Percentiles rank a stretch among this genome's conserved stretches.
phyloP scores from a whole-genome alignment of 1,284 basidiomycete species.

The Athelia psychrophila region DNA sequence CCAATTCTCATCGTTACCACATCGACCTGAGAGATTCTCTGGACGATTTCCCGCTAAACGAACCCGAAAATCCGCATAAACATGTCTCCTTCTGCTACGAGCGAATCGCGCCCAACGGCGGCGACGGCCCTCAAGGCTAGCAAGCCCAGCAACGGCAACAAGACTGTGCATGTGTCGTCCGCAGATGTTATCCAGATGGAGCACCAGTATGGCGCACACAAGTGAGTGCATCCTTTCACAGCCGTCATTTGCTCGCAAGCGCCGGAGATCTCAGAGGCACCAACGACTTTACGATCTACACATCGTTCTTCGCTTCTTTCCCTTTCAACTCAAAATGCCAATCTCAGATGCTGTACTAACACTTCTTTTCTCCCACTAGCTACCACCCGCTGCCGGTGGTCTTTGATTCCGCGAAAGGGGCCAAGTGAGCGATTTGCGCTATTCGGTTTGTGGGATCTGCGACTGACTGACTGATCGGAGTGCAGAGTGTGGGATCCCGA shows the following conservation, averaged over 20 bases:
- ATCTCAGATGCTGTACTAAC: constrained; percentile 23
- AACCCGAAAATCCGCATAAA: background rate
- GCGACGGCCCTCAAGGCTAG: background rate
- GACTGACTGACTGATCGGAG: constrained; percentile 16
- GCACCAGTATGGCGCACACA: constrained; percentile 82
- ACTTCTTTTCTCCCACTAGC: constrained; percentile 55
- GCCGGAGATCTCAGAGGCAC: background rate
- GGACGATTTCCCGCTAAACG: too few relatives aligned
- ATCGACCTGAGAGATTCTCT: background rate
- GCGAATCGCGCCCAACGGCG: constrained; percentile 1
- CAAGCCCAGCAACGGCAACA: background rate
- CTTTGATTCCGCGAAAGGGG: constrained; percentile 88
- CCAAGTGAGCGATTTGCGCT: constrained; percentile 64
- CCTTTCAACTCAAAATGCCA: constrained; percentile 14
- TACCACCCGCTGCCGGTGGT: constrained; percentile 97
- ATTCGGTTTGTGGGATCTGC: constrained; percentile 12
- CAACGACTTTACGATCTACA: constrained; percentile 5
- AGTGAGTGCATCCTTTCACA: constrained; percentile 52
- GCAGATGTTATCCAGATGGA: constrained; percentile 81
- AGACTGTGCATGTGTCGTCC: constrained; percentile 37
- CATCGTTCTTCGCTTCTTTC: constrained; percentile 3
- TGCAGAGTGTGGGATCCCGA: constrained; percentile 94
- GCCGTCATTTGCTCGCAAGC: background rate
- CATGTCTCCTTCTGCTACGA: constrained; percentile 7
- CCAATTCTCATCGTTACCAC: background rate